A percentile compares a stretch with the other conserved stretches of the same genome.
These are phyloP conservation scores for Globisporangium heterothallicum DNA, from an alignment of 352 stramenopile genomes.

Conservation along the genomic window DNA sequence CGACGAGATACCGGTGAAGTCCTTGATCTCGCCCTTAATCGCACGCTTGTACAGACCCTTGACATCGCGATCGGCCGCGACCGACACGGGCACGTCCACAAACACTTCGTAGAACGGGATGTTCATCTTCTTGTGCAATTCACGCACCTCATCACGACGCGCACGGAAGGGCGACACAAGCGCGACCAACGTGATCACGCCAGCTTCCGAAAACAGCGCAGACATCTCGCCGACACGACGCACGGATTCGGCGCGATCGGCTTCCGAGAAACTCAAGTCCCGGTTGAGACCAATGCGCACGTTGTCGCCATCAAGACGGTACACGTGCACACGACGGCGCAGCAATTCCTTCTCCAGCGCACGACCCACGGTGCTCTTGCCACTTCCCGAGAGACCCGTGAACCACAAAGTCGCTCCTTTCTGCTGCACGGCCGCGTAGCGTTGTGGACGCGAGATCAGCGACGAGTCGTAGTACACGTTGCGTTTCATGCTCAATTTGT, in stretches of 20 bases:
- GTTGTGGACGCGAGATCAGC: conserved; percentile 52
- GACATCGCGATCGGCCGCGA: conserved; percentile 95
- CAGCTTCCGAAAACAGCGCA: conserved; percentile 94
- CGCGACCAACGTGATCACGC: conserved; percentile 96
- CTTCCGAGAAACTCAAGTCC: conserved; percentile 94
- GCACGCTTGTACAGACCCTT: conserved; percentile 95
- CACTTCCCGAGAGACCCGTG: conserved; percentile 95
- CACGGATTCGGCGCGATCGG: conserved; percentile 94
- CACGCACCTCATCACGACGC: conserved; percentile 91
- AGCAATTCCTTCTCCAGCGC: conserved; percentile 95
- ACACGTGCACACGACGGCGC: conserved; percentile 93
- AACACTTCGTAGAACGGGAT: conserved; percentile 99
- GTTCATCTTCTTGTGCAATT: conserved; percentile 88
- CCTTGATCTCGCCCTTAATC: conserved; percentile 94
- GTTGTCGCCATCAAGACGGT: conserved; percentile 98
- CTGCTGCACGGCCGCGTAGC: conserved; percentile 83
- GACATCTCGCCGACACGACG: conserved; percentile 96
- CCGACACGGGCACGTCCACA: conserved; percentile 95
- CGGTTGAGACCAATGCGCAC: conserved; percentile 97
- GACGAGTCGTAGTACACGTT: conserved; percentile 85
- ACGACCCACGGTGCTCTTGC: conserved; percentile 97
- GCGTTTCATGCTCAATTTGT: conserved; percentile 67
- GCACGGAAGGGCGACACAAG: conserved; percentile 95
- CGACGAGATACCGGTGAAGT: conserved; percentile 98
- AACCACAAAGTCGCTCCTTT: conserved; percentile 99